Evolutionary conservation across 306 rosid species (phyloP).

Genomic region (Ceratonia siliqua): DNA sequence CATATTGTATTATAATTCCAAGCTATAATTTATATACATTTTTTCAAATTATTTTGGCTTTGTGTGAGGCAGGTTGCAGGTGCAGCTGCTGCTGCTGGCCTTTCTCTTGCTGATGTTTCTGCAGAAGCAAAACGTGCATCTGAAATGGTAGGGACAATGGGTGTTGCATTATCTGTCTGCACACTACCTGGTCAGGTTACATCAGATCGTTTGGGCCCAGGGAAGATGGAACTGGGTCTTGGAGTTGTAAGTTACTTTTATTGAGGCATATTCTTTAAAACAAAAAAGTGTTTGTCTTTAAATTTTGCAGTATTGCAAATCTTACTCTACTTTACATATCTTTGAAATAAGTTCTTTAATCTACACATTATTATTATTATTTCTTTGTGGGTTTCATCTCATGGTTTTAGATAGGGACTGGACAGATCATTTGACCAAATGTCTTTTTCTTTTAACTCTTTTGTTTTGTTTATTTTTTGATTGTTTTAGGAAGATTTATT

Average conservation of each 20-base stretch:
- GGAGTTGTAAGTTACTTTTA: slow-evolving; percentile 76
- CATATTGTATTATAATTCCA: not conserved
- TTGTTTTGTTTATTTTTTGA: not conserved
- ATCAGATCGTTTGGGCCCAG: slow-evolving; percentile 88
- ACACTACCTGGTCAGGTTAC: slow-evolving; percentile 86
- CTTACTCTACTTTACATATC: not conserved
- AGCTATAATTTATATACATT: not conserved
- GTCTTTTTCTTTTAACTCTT: not conserved
- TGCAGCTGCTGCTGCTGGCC: slow-evolving; percentile 94
- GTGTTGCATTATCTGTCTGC: slow-evolving; percentile 86
- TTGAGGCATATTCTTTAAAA: not conserved
- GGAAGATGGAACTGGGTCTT: slow-evolving; percentile 94
- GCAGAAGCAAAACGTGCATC: slow-evolving; percentile 84
- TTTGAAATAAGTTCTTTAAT: not conserved
- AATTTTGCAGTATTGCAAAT: not conserved
- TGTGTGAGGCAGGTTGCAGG: slow-evolving; percentile 77
- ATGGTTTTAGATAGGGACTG: not conserved
- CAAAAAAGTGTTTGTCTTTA: not conserved
- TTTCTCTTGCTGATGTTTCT: slow-evolving; percentile 74
- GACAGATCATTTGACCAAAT: not conserved
- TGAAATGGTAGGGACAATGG: slow-evolving; percentile 95
- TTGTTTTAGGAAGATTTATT: not conserved
- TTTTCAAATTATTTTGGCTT: slow-evolving; percentile 15
- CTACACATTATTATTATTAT: not conserved
- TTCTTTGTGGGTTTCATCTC: slow-evolving; percentile 25